These are phyloP conservation scores for Saccharomycopsis phalli DNA, from an alignment of 1,139 yeast species.

Conservation along the genomic window DNA sequence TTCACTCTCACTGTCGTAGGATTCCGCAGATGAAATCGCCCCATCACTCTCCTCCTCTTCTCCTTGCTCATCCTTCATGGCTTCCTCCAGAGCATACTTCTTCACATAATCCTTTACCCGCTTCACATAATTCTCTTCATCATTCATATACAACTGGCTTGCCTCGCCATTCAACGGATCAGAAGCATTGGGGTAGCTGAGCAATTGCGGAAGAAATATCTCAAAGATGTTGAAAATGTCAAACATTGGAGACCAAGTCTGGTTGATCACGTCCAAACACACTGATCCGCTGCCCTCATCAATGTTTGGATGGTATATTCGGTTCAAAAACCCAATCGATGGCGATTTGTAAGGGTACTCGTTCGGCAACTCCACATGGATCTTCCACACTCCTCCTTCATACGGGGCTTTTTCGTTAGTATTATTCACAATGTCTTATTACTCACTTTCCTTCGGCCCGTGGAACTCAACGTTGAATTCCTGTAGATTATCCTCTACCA, in stretches of 20 bases:
- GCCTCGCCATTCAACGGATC: constrained; percentile 95
- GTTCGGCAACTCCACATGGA: constrained; percentile 90
- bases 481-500: constrained; percentile 83
- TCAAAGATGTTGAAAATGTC: constrained; percentile 87
- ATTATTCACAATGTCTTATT: background rate
- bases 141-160: constrained; percentile 67
- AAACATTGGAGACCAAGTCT: constrained; percentile 98
- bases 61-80: constrained; percentile 39
- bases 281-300: constrained; percentile 89
- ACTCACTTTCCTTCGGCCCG: constrained; percentile 72
- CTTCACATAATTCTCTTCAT: constrained; percentile 56
- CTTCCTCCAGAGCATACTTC: constrained; percentile 58
- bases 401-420: constrained; percentile 46
- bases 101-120: constrained; percentile 68
- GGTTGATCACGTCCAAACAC: constrained; percentile 92
- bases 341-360: constrained; percentile 95
- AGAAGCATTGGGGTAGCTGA: constrained; percentile 87
- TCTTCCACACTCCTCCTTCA: constrained; percentile 84
- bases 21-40: constrained; percentile 15
- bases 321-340: constrained; percentile 86
- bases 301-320: constrained; percentile 89
- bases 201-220: constrained; percentile 83
- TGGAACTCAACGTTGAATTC: constrained; percentile 79
- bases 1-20: constrained; percentile 22
- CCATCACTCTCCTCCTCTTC: constrained; percentile 26